A percentile compares a stretch with the other conserved stretches of the same genome.
phyloP scores from a whole-genome alignment of 148 eudicot species.

The Silene conica region DNA sequence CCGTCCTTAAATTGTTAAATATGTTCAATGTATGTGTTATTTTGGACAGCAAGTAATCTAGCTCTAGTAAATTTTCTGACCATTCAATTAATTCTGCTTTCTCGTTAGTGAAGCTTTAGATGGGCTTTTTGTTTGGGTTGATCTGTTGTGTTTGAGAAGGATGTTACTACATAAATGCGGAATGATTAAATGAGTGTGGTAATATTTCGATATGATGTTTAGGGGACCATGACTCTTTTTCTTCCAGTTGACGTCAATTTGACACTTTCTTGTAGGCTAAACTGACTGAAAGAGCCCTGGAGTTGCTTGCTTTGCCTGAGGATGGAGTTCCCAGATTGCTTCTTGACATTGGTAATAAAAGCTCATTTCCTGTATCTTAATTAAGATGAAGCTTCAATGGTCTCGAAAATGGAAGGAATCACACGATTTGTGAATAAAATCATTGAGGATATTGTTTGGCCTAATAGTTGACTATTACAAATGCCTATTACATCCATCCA shows the following conservation, averaged over 20 bases:
- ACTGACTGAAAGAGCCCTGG: constrained; percentile 82
- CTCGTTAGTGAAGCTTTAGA: not conserved
- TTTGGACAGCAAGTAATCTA: not conserved
- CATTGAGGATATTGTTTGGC: not conserved
- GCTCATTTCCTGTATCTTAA: not conserved
- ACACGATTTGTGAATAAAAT: not conserved
- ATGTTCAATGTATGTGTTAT: not conserved
- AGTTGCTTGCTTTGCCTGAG: constrained; percentile 87
- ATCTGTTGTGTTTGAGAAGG: not conserved
- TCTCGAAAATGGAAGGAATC: not conserved
- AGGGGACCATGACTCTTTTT: not conserved
- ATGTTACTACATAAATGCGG: not conserved
- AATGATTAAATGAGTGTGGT: not conserved
- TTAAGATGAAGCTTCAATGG: not conserved
- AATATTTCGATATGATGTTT: not conserved
- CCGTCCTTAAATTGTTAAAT: not conserved
- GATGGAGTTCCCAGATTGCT: constrained; percentile 79
- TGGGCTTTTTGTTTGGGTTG: not conserved
- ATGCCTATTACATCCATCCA: too few species aligned
- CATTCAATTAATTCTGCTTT: not conserved
- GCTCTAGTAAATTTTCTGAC: not conserved
- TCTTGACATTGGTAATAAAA: constrained; percentile 69
- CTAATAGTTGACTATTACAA: too few species aligned
- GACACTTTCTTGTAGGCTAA: constrained; percentile 43
- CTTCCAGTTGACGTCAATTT: not conserved